phyloP scores from a whole-genome alignment of 768 basidiomycete genomes.

The Suillus weaverae region DNA sequence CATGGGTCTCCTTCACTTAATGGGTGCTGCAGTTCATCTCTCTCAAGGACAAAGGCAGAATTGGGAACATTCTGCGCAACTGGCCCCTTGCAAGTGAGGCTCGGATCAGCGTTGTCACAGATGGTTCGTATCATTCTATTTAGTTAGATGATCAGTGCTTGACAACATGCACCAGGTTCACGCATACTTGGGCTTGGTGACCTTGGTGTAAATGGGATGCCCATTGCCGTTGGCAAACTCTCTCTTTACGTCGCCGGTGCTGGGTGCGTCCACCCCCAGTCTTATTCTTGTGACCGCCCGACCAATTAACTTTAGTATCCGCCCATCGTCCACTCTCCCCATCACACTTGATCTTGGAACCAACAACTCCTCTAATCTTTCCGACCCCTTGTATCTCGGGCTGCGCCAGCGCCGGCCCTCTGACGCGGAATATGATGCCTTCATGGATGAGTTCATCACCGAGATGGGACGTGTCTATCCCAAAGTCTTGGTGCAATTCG shows the following conservation, averaged over 20 bases:
- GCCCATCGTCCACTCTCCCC: slow-evolving; percentile 75
- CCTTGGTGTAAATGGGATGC: slow-evolving; percentile 82
- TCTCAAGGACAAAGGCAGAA: slow-evolving; percentile 80
- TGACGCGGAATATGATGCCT: slow-evolving; percentile 66
- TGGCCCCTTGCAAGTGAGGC: slow-evolving; percentile 75
- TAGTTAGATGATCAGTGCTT: slow-evolving; percentile 5
- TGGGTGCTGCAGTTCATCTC: slow-evolving; percentile 60
- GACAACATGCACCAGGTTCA: slow-evolving; percentile 49
- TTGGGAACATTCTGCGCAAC: slow-evolving; percentile 64
- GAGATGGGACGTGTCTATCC: slow-evolving; percentile 78
- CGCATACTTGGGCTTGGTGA: slow-evolving; percentile 89
- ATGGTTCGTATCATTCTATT: slow-evolving; percentile 50
- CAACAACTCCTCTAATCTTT: slow-evolving; percentile 74
- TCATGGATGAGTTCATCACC: slow-evolving; percentile 93
- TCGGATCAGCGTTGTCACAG: slow-evolving; percentile 91
- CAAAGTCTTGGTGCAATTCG: slow-evolving; percentile 83
- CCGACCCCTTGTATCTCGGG: slow-evolving; percentile 90
- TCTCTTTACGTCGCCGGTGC: slow-evolving; percentile 89
- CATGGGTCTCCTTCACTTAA: slow-evolving; percentile 11
- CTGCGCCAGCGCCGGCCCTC: slow-evolving; percentile 68
- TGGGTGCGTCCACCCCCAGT: slow-evolving; percentile 50
- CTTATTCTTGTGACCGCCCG: slow-evolving; percentile 2
- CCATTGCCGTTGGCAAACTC: slow-evolving; percentile 90
- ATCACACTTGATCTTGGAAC: slow-evolving; percentile 90
- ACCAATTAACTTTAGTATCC: slow-evolving; percentile 48